phyloP scores from a whole-genome alignment of 23 red algal species.

The Gracilariopsis chorda region DNA sequence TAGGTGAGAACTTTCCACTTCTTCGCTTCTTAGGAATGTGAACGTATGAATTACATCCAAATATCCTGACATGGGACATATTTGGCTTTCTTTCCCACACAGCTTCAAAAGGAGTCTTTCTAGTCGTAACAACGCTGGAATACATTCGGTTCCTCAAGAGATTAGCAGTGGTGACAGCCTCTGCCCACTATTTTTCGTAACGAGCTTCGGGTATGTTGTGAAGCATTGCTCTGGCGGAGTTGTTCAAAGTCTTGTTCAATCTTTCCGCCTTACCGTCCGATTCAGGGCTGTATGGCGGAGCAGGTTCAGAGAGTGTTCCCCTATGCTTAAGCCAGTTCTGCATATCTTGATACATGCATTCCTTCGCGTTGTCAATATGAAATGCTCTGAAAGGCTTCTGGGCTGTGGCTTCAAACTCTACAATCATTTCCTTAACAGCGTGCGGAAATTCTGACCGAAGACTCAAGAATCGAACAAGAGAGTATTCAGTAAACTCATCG shows the following conservation, averaged over 20 bases:
- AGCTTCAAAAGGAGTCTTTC: background rate
- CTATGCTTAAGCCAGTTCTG: slow-evolving; percentile 13
- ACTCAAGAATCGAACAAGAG: background rate
- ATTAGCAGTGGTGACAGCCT: background rate
- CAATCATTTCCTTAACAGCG: slow-evolving; percentile 8
- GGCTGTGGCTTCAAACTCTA: background rate
- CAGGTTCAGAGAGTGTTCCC: background rate
- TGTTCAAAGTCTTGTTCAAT: background rate
- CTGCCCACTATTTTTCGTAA: background rate
- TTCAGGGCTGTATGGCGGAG: slow-evolving; percentile 1
- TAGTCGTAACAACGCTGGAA: background rate
- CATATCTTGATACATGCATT: background rate
- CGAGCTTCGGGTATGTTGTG: background rate
- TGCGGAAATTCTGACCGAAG: background rate
- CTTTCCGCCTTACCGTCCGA: background rate
- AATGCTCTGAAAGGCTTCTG: background rate
- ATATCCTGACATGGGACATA: background rate
- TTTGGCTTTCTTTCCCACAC: background rate
- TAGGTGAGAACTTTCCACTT: slow-evolving; percentile 9
- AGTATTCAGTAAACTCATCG: background rate
- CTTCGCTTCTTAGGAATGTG: slow-evolving; percentile 1
- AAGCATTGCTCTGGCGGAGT: background rate
- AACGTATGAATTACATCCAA: background rate
- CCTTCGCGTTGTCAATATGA: background rate
- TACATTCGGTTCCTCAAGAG: background rate